Base-by-base conservation (phyloP, 352 stramenopile genomes). In the Blastocystis sp. region DNA sequence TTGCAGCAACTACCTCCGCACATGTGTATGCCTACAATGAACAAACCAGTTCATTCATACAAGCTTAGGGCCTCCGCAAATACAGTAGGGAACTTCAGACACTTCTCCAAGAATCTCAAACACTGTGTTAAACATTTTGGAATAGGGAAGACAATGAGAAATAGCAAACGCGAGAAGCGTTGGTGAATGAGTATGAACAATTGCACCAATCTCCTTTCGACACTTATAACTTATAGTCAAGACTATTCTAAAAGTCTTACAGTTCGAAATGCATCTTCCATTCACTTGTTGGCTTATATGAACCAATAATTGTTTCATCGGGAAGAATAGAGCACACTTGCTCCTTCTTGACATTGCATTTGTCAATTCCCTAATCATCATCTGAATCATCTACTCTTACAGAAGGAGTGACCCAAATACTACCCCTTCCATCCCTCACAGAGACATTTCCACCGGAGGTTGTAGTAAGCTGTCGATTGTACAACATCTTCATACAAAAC, bases 241-340 rank as follows among this genome's bases (percentile, higher is more conserved):
- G 1, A 3, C 15, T 24, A 11, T 2, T 15, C 11, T 9, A 1
- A 9, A 84, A 48, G 4, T 35, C 27, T n/a, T 84, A 84, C 73
- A 42, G 9, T 22, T 84, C 53, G 33, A 68, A 84, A 69, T 84
- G 73, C 73, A 84, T 84, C 73, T 66, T 66, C 73, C 73, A 84
- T 27, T 84, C 73, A 60, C 73, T 84, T 0, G 73, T 84, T 37
- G 73, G 73, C 33, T 84, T 84, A 37, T 68, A 84, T 33, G 73
- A 84, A 24, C 73, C 73, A 22, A 13, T 37, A 30, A 35, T 64
- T 11, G 58, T 37, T 30, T 57, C 48, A 66, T 51, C 59, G 9
- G 73, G 73, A 84, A 68, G 48, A 37, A 84, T 84, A 0, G 22
- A 33, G 53, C 48, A 84, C 15, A 84, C 48, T 24, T 84, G 73